A percentile compares a stretch with the other conserved stretches of the same genome.
Evolutionary conservation across 352 stramenopile species (phyloP).

Genomic region (Pythium grandisporangium): DNA sequence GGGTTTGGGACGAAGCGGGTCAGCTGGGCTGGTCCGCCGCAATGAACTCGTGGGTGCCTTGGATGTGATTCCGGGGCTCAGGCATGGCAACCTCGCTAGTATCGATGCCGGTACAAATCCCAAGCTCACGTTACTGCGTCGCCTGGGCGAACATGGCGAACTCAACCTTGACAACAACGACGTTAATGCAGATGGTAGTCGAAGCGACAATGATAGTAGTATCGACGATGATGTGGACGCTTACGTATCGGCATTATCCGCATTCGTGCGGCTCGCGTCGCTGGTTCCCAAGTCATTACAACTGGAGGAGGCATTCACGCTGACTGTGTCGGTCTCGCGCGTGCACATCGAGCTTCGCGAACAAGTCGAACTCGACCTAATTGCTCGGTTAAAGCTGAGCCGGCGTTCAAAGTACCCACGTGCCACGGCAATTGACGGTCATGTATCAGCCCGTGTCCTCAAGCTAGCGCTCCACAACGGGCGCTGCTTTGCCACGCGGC

Average conservation of each 20-base stretch:
- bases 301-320: slow-evolving; percentile 49
- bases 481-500: slow-evolving; percentile 55
- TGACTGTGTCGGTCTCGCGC: slow-evolving; percentile 32
- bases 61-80: slow-evolving; percentile 67
- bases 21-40: slow-evolving; percentile 50
- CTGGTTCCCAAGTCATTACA: slow-evolving; percentile 49
- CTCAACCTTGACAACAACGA: too few relatives aligned
- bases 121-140: slow-evolving; percentile 28
- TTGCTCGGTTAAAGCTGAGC: slow-evolving; percentile 54
- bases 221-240: slow-evolving; percentile 27
- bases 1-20: too few relatives aligned
- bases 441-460: slow-evolving; percentile 67
- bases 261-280: slow-evolving; percentile 47
- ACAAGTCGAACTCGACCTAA: slow-evolving; percentile 55
- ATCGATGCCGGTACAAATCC: slow-evolving; percentile 60
- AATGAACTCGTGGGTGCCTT: slow-evolving; percentile 84
- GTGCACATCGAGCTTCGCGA: slow-evolving; percentile 65
- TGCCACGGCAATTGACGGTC: slow-evolving; percentile 32
- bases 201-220: background rate
- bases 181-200: background rate
- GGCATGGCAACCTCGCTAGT: slow-evolving; percentile 57
- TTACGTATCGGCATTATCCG: slow-evolving; percentile 42
- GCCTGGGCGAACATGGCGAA: background rate
- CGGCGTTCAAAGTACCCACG: slow-evolving; percentile 41
- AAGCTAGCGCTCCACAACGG: slow-evolving; percentile 88